Base-by-base conservation (phyloP, 148 eudicot genomes). In the Hydrangea macrophylla region DNA sequence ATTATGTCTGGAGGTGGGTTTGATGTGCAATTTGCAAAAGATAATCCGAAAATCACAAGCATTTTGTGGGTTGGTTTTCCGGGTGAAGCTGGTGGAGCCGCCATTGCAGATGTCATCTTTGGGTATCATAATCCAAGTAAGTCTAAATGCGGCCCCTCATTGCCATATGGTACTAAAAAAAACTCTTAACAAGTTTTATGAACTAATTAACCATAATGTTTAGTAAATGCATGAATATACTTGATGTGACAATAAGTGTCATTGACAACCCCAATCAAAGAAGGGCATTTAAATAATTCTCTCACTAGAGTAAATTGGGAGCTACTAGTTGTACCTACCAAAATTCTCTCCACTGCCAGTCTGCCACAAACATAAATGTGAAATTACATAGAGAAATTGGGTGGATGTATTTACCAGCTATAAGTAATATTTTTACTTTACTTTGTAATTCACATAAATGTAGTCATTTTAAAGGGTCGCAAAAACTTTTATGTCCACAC, bases 51-150 rank as follows among this genome's bases (percentile, higher is more conserved):
- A 59, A 82, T 87, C 18, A 85, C 80, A 18, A 74, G 86, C 80
- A 84, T 87, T 36, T 59, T 87, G 55, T 87, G 92, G 92, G 83
- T 77, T 58, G 92, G 92, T 32, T 87, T 78, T 73, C 92, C 92
- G 3, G 89, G 92, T 67, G 80, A 87, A 79, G 82, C 80, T 32
- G 89, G 86, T 32, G 89, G 85, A 27, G 75, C 77, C 40, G 89
- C 92, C 58, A 51, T 84, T 11, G 83, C 87, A 12, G 77, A 87
- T 67, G 73, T 84, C 64, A 64, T 82, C 26, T 87, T 84, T 55
- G 92, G 92, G 58, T 75, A 78, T 39, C 78, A 78, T 60, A 87
- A 87, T 70, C 89, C 92, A 62, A 79, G 92, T 87, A 24, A 76
- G 69, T 67, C n/a, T 13, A 28, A 31, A 10, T 18, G 0, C 9